Base-by-base conservation (phyloP, 257 asterid species). In the Solanum tarijense region DNA sequence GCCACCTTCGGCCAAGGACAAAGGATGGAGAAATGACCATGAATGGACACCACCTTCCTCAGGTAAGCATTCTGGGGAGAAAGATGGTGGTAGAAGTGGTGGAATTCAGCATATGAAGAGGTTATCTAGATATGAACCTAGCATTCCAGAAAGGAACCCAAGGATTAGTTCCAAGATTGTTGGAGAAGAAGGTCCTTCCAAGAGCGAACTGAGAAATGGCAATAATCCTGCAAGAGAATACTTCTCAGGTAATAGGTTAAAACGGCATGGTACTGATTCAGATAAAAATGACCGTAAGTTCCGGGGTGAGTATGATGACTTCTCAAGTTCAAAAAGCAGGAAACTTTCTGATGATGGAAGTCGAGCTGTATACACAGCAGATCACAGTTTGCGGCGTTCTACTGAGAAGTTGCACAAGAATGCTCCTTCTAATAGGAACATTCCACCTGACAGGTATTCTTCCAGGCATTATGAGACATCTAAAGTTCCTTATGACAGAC, bases 401-500 rank as follows among this genome's bases (percentile, higher is more conserved):
- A 86, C 66, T 72, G 98, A 95, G 41, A 93, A 94, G 87, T 89
- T 90, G 20, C 90, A 79, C 90, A 96, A 91, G 88, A 92, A 79
- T 87, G 86, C 91, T 86, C 78, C 95, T 90, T 87, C 94, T 86
- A 90, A 92, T 36, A 90, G 98, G 79, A 92, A 89, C 72, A 90
- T 74, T 88, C 91, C 94, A 43, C 91, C 98, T 55, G 99, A 97
- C 83, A 93, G 94, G 91, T 91, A 93, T 89, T 89, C 96, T 90
- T 94, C 99, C 69, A 92, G 97, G 88, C 92, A 94, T 89, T 52
- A 91, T 86, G 97, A 95, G 62, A 92, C 98, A 65, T 92, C 98
- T 85, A 94, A 92, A 90, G 90, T 87, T 43, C 91, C 86, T 87
- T 89, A 91, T 91, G 98, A 94, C 89, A 91, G 93, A 90, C 93